Conservation (phyloP, 371 early-diverging fungal species). For the Mucor indicus region DNA sequence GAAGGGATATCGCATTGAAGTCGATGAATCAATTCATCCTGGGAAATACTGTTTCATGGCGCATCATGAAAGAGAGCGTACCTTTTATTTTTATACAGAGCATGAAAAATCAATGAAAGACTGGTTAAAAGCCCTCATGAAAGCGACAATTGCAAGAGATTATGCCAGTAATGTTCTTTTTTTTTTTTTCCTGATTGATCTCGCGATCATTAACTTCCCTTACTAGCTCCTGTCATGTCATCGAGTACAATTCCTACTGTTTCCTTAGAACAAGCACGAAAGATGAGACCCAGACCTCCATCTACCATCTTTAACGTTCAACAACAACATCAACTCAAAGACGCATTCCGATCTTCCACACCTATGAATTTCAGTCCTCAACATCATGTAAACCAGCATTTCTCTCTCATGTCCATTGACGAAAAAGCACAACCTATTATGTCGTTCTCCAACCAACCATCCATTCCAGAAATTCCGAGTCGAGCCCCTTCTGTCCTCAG, state of each 20-base stretch:
- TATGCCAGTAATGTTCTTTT: conserved; percentile 30
- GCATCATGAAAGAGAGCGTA: conserved; percentile 60
- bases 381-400: conserved; percentile 3
- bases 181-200: not conserved
- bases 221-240: conserved; percentile 62
- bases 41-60: conserved; percentile 73
- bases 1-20: conserved; percentile 51
- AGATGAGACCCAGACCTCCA: conserved; percentile 65
- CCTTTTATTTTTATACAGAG: conserved; percentile 66
- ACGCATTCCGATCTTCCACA: not conserved
- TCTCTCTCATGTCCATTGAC: conserved; percentile 6
- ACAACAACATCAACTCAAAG: conserved; percentile 2
- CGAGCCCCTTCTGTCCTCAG: conserved; percentile 3
- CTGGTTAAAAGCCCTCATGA: conserved; percentile 71
- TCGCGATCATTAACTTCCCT: not conserved
- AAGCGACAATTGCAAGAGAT: conserved; percentile 68
- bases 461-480: no score
- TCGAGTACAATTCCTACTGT: conserved; percentile 66
- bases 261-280: conserved; percentile 57
- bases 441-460: not conserved
- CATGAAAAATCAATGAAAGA: conserved; percentile 49
- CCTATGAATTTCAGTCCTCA: not conserved
- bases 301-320: conserved; percentile 29
- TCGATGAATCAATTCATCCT: conserved; percentile 58
- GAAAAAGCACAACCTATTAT: conserved; percentile 6